phyloP scores from a whole-genome alignment of 495 filamentous ascomycete species.

The Aspergillus ostianus region DNA sequence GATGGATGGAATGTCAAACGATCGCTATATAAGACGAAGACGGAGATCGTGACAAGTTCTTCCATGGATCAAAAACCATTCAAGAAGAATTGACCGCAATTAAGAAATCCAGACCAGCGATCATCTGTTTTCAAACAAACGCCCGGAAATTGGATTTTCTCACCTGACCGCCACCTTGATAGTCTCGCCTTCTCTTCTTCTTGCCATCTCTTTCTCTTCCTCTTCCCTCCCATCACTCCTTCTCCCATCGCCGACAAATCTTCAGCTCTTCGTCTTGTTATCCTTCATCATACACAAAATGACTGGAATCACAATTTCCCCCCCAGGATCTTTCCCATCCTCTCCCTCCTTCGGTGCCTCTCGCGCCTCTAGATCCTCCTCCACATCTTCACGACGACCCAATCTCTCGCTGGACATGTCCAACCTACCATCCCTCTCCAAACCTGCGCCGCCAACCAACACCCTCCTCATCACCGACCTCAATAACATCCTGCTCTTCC shows the following conservation, averaged over 20 bases:
- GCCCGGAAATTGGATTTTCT: conserved; percentile 1
- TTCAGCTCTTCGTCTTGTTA: conserved; percentile 7
- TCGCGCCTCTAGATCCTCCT: conserved; percentile 35
- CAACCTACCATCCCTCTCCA: conserved; percentile 71
- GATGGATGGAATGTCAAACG: neutral
- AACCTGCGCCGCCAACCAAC: conserved; percentile 83
- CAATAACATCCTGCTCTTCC: conserved; percentile 73
- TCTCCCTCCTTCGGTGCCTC: conserved; percentile 38
- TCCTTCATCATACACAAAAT: conserved; percentile 16
- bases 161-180: conserved; percentile 2
- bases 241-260: conserved; percentile 1
- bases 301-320: conserved; percentile 23
- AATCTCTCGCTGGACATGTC: conserved; percentile 80
- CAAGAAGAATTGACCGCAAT: neutral
- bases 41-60: neutral
- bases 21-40: neutral
- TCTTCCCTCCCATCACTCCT: conserved; percentile 16
- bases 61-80: neutral
- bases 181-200: too few relatives aligned
- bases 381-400: conserved; percentile 35
- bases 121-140: neutral
- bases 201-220: neutral
- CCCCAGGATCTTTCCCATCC: conserved; percentile 25
- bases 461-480: conserved; percentile 92
- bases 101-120: neutral